Percentiles rank a stretch among this genome's conserved stretches.
Evolutionary conservation across 306 rosid genomes (phyloP).

Genomic region (Nissolia schottii): DNA sequence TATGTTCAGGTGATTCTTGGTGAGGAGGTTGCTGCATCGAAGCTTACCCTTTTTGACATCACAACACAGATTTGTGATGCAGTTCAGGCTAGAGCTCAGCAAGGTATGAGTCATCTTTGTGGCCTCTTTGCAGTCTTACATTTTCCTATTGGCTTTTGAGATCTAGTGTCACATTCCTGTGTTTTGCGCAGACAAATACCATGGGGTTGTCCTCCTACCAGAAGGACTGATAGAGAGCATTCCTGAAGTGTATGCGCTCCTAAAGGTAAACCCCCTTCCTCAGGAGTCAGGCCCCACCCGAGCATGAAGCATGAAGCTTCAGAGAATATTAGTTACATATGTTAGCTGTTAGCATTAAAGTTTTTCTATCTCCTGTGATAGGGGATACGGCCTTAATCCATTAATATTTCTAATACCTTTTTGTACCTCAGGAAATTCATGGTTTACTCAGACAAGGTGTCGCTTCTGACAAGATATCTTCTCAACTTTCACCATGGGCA

Average conservation of each 20-base stretch:
- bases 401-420: neutral
- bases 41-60: constrained; percentile 87
- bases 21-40: constrained; percentile 95
- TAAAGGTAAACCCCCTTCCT: constrained; percentile 53
- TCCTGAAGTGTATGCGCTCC: constrained; percentile 94
- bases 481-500: constrained; percentile 98
- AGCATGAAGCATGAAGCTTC: neutral
- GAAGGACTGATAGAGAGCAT: constrained; percentile 98
- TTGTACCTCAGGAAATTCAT: constrained; percentile 84
- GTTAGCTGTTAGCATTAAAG: neutral
- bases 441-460: constrained; percentile 74
- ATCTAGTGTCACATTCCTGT: constrained; percentile 15
- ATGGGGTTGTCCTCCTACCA: constrained; percentile 89
- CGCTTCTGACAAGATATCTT: constrained; percentile 54
- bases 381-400: neutral
- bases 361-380: neutral
- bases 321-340: neutral
- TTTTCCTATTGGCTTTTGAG: neutral
- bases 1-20: constrained; percentile 84
- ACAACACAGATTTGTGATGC: constrained; percentile 85
- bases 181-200: constrained; percentile 70
- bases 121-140: neutral
- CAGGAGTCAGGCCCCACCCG: neutral
- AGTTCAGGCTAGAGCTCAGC: constrained; percentile 84
- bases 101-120: constrained; percentile 52